Evolutionary conservation across 306 rosid genomes (phyloP), one percentile per base, ranked within the genome.

Genomic region (Albizia julibrissin): DNA sequence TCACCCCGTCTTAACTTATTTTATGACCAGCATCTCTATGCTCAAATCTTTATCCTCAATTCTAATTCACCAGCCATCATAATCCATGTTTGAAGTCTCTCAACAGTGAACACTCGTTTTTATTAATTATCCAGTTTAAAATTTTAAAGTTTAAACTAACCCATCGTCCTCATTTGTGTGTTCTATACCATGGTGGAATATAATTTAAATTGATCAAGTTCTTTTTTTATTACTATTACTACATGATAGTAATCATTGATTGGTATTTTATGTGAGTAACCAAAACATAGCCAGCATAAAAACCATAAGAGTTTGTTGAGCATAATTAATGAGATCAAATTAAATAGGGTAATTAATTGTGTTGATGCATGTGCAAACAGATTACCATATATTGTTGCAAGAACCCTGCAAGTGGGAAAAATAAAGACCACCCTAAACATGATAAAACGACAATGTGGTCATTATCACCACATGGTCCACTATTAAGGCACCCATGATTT

Each of bases 381-480:
- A 69, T 74, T 80, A 76, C 40, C 40, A 69, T 37, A 37, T 37
- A 37, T 39, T n/a, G 27, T 26, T 24, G 27, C 26, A 69, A 69
- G 61, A 46, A 44, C 40, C 72, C 0, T 12, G 69, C 75, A 75
- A 71, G 69, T 76, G 71, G 72, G 72, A 81, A 85, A 82, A 76
- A 83, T 46, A 84, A 49, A 83, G 40, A 76, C 24, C 66, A 64
- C 52, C 42, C 50, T 14, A 52, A 27, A 37, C 58, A 69, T 37
- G 67, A 26, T 76, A 75, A 83, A 87, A 81, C 82, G 82, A 81
- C 85, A 81, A 73, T 85, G 77, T 5, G 65, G 76, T 81, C 86
- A 76, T 81, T 75, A 83, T 81, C 85, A 85, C 76, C 84, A 76
- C 87, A 83, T 79, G 92, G 90, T 81, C 81, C 78, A 68, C 81